phyloP scores from a whole-genome alignment of 768 basidiomycete genomes.

The Pisolithus marmoratus region DNA sequence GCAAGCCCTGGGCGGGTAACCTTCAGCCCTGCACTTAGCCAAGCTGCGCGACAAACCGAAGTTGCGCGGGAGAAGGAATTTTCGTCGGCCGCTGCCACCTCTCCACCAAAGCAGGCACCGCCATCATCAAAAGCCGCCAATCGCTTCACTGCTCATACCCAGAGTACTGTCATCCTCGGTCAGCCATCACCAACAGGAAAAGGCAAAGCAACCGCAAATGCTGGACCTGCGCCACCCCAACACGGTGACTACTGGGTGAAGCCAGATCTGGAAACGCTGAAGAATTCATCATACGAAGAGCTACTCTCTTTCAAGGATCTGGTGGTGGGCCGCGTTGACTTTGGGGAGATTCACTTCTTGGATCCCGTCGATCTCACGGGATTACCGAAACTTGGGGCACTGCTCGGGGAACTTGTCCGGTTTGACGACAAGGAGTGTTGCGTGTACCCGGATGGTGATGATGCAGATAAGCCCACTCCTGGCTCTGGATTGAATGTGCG shows the following conservation, averaged over 20 bases:
- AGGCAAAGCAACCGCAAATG: slow-evolving; percentile 17
- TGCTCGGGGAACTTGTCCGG: slow-evolving; percentile 81
- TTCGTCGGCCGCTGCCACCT: slow-evolving; percentile 13
- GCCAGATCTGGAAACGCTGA: slow-evolving; percentile 70
- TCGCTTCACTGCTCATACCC: slow-evolving; percentile 37
- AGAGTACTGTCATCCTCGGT: slow-evolving; percentile 26
- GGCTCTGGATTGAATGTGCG: slow-evolving; percentile 88
- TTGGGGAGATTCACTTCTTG: slow-evolving; percentile 79
- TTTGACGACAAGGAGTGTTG: slow-evolving; percentile 91
- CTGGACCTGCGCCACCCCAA: slow-evolving; percentile 40
- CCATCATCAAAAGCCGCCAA: slow-evolving; percentile 33
- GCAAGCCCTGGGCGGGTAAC: slow-evolving; percentile 43
- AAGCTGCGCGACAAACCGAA: slow-evolving; percentile 73
- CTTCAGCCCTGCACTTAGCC: slow-evolving; percentile 70
- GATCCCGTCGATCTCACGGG: slow-evolving; percentile 85
- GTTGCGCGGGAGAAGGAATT: slow-evolving; percentile 37
- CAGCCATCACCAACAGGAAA: slow-evolving; percentile 22
- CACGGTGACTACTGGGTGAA: slow-evolving; percentile 92
- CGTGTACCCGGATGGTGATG: slow-evolving; percentile 88
- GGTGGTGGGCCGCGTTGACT: slow-evolving; percentile 86
- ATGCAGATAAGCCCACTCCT: slow-evolving; percentile 76
- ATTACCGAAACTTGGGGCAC: slow-evolving; percentile 67
- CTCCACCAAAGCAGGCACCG: slow-evolving; percentile 27
- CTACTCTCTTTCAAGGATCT: slow-evolving; percentile 71
- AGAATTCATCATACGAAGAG: slow-evolving; percentile 65